Evolutionary conservation across 2,329 filamentous ascomycete genomes (phyloP).

Genomic region (Penicillium sp.): DNA sequence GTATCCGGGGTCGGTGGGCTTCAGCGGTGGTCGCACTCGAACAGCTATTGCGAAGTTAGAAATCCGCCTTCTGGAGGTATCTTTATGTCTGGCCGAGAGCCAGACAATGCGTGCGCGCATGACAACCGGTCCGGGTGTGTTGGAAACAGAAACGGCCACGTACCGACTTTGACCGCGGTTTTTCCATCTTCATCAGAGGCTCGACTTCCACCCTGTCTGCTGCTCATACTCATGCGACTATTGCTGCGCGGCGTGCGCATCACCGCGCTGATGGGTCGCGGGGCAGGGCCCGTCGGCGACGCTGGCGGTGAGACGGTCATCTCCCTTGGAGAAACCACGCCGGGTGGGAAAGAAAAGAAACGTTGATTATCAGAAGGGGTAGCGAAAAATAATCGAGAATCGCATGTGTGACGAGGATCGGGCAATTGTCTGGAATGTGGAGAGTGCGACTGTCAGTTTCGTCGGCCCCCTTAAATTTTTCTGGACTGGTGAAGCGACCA

Average conservation of each 20-base stretch:
- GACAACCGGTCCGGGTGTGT: conserved; percentile 1
- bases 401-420: conserved; percentile 13
- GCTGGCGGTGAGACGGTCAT: conserved; percentile 71
- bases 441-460: conserved; percentile 10
- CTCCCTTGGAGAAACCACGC: conserved; percentile 21
- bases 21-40: conserved; percentile 83
- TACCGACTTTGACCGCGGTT: conserved; percentile 95
- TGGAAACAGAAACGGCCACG: conserved; percentile 42
- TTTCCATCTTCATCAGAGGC: conserved; percentile 86
- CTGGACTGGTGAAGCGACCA: neutral
- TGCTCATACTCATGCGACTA: conserved; percentile 78
- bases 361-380: neutral
- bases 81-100: neutral
- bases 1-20: conserved; percentile 80
- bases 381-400: conserved; percentile 4
- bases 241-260: conserved; percentile 73
- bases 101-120: conserved; percentile 3
- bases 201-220: conserved; percentile 73
- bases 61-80: neutral
- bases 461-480: conserved; percentile 12
- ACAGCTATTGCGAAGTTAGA: conserved; percentile 61
- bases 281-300: conserved; percentile 58
- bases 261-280: conserved; percentile 78
- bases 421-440: conserved; percentile 18
- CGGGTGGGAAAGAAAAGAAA: conserved; percentile 12